Evolutionary conservation across 345 rosid species (phyloP), one percentile per base, ranked within the genome.

Genomic region (Streptanthus diversifolius): DNA sequence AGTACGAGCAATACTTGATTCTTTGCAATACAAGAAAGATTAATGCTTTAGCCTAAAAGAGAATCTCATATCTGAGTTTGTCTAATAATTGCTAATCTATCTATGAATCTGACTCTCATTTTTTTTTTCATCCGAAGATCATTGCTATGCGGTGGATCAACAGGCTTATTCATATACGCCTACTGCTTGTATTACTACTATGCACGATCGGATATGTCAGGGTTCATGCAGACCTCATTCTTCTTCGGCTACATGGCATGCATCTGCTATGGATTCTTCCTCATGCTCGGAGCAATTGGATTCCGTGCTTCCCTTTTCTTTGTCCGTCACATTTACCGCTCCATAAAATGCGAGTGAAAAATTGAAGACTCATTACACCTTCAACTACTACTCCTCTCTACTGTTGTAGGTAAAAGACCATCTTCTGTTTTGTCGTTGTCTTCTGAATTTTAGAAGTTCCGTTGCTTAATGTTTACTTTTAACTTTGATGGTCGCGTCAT

Each of bases 231-330:
- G 72, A 83, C 83, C 10, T 83, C 85, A 0, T 80, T 77, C 78
- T 83, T 80, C 74, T 83, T 83, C 18, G 85, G 85, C 14, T 82
- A 82, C 81, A 82, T 82, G 83, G 85, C 85, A 7, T 82, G 83
- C 68, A 56, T 83, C 29, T 83, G 85, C 62, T 83, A 83, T 3
- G 85, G 85, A 7, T 80, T 83, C 68, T 83, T 80, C 68, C 83
- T 83, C 22, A 83, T 83, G 85, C 82, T 83, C 9, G 85, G 83
- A 2, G 51, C 79, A 8, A 72, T 83, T 18, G 85, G 85, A 12
- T 83, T 83, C 75, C 79, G 77, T 21, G 82, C 85, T 7, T 80
- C 83, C 8, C 51, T 83, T 62, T 12, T 83, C 66, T 83, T 83
- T 72, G 83, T 80, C 47, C 83, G 85, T 37, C 85, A 80, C 78